phyloP scores from a whole-genome alignment of 176 grass and related monocot genomes.

The Elaeis guineensis region DNA sequence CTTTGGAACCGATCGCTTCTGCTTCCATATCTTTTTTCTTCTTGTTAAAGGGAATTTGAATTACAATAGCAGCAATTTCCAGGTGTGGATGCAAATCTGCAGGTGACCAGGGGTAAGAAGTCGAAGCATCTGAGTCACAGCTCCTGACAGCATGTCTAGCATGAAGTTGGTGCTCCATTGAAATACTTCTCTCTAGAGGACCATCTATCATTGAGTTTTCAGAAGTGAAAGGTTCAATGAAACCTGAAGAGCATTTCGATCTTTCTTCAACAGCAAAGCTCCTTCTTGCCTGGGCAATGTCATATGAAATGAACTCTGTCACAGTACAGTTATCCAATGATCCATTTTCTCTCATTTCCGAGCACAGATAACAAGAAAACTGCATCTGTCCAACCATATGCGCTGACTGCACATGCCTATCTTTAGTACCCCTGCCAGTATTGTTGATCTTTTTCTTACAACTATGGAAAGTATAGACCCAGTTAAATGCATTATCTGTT shows the following conservation, averaged over 20 bases:
- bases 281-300: conserved; percentile 74
- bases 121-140: conserved; percentile 32
- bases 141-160: conserved; percentile 17
- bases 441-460: conserved; percentile 51
- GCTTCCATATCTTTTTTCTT: conserved; percentile 40
- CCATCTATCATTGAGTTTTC: conserved; percentile 26
- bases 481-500: conserved; percentile 58
- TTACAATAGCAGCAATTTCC: conserved; percentile 60
- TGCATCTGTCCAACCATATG: conserved; percentile 96
- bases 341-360: conserved; percentile 54
- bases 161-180: conserved; percentile 29
- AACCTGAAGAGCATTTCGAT: conserved; percentile 31
- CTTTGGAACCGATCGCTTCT: background rate
- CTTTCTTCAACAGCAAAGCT: conserved; percentile 51
- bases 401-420: conserved; percentile 35
- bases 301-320: conserved; percentile 83
- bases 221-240: conserved; percentile 23
- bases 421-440: conserved; percentile 41
- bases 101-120: conserved; percentile 63
- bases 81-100: conserved; percentile 75
- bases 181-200: conserved; percentile 33
- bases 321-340: conserved; percentile 63
- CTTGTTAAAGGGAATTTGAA: conserved; percentile 66
- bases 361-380: conserved; percentile 79
- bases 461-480: conserved; percentile 94